Evolutionary conservation across 371 early-diverging fungal genomes (phyloP), one percentile per base, ranked within the genome.

Genomic region (Funneliformis caledonium): DNA sequence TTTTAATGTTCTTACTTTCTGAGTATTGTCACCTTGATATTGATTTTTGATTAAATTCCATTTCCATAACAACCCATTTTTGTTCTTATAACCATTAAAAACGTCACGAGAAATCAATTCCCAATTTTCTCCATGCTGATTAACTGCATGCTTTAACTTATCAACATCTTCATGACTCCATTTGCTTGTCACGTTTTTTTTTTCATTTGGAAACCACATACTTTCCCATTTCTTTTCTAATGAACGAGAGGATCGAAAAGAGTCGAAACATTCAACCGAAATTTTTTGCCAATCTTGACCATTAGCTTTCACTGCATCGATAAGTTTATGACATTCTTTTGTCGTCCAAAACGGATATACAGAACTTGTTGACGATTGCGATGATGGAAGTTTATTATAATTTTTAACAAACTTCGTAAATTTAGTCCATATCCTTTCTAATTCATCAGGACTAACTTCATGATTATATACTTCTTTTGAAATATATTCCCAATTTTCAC

Each of bases 341-440:
- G 52, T 64, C 42, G 76, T 76, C 76, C 76, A 76, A 73, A 52
- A 73, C 10, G 47, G 16, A 50, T 33, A 22, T 48, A 37, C 73
- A n/a, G n/a, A n/a, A n/a, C n/a, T n/a, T n/a, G n/a, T n/a, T n/a
- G n/a, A n/a, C n/a, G n/a, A n/a, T n/a, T n/a, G n/a, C n/a, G n/a
- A n/a, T n/a, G n/a, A n/a, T n/a, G n/a, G n/a, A n/a, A n/a, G n/a
- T n/a, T n/a, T n/a, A n/a, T n/a, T n/a, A n/a, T n/a, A n/a, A n/a
- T n/a, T n/a, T n/a, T n/a, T n/a, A 52, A 33, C 0, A 22, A 22
- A 16, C 22, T 12, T 12, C 22, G 19, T 50, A 26, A 7, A 14
- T 33, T n/a, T 2, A 22, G 48, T 4, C 47, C 45, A 26, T 0
- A 5, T 14, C 14, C n/a, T 1, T 73, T 42, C 4, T 31, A 73